Percentiles rank a stretch among this genome's conserved stretches.
phyloP scores from a whole-genome alignment of 495 filamentous ascomycete genomes.

The Penicillium roqueforti region DNA sequence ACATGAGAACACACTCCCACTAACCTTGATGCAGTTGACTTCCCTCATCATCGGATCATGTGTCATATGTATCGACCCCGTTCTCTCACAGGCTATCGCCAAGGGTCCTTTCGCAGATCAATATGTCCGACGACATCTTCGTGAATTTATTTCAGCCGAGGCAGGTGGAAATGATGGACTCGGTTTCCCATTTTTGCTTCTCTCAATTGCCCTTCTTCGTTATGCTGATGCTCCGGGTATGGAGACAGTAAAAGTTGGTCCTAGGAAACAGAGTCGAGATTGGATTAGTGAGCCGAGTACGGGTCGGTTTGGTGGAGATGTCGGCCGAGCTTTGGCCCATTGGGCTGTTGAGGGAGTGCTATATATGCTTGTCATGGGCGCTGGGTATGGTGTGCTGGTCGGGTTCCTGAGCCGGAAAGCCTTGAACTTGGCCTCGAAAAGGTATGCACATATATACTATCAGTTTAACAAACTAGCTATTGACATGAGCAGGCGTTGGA shows the following conservation, averaged over 20 bases:
- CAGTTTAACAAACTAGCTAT: not conserved
- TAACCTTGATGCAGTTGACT: constrained; percentile 32
- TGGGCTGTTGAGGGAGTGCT: constrained; percentile 38
- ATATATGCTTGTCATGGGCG: constrained; percentile 40
- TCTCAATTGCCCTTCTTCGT: constrained; percentile 51
- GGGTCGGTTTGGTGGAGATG: constrained; percentile 34
- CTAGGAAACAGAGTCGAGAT: constrained; percentile 9
- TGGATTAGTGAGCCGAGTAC: constrained; percentile 29
- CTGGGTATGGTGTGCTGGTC: constrained; percentile 31
- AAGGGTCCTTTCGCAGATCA: constrained; percentile 61
- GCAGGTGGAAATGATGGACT: constrained; percentile 60
- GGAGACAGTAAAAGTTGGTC: not conserved
- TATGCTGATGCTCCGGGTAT: constrained; percentile 40
- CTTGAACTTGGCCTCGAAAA: constrained; percentile 26
- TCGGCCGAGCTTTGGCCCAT: constrained; percentile 32
- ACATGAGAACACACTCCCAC: too few species aligned
- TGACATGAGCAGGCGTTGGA: constrained; percentile 25
- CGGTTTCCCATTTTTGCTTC: constrained; percentile 56
- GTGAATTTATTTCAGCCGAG: constrained; percentile 61
- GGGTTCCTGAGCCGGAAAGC: constrained; percentile 31
- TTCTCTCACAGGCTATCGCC: constrained; percentile 57
- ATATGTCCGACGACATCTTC: constrained; percentile 51
- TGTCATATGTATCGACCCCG: constrained; percentile 58
- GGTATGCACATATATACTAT: not conserved
- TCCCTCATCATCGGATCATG: constrained; percentile 58